Conservation (phyloP, 2,329 filamentous ascomycete species). For the Torrubiella hemipterigena region DNA sequence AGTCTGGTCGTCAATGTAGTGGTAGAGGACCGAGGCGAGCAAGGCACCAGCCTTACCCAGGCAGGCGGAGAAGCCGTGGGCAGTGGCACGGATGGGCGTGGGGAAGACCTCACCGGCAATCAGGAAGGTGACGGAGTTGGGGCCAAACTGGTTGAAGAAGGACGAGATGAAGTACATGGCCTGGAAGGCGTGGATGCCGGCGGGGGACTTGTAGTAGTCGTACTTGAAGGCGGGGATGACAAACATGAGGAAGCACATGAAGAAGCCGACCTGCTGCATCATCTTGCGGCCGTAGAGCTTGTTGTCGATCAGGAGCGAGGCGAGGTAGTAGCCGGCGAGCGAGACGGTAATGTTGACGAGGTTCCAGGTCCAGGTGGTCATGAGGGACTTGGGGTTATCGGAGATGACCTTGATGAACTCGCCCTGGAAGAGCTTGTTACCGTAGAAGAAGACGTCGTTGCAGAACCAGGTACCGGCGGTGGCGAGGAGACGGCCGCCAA, state of each 20-base stretch:
- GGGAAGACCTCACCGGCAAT: conserved; percentile 95
- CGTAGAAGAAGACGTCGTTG: conserved; percentile 98
- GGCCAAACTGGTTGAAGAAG: conserved; percentile 98
- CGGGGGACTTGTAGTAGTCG: conserved; percentile 62
- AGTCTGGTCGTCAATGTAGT: conserved; percentile 75
- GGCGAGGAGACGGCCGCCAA: conserved; percentile 74
- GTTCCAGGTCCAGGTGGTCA: conserved; percentile 87
- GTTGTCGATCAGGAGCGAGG: conserved; percentile 83
- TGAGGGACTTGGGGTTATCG: conserved; percentile 55
- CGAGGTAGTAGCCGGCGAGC: conserved; percentile 79
- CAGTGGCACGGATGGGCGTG: conserved; percentile 81
- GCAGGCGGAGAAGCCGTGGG: conserved; percentile 90
- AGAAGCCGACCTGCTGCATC: conserved; percentile 92
- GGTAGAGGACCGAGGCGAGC: conserved; percentile 79
- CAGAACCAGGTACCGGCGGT: conserved; percentile 87
- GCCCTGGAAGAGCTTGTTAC: conserved; percentile 93
- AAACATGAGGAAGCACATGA: conserved; percentile 89
- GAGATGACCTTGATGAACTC: conserved; percentile 81
- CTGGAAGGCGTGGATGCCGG: conserved; percentile 79
- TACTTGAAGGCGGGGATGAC: conserved; percentile 83
- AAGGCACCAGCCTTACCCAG: conserved; percentile 82
- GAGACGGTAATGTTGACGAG: conserved; percentile 82
- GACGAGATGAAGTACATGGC: conserved; percentile 96
- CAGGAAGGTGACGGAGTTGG: conserved; percentile 93
- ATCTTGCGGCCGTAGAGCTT: conserved; percentile 92